Evolutionary conservation across 2,329 filamentous ascomycete genomes (phyloP).

Genomic region (Neopestalotiopsis clavispora): DNA sequence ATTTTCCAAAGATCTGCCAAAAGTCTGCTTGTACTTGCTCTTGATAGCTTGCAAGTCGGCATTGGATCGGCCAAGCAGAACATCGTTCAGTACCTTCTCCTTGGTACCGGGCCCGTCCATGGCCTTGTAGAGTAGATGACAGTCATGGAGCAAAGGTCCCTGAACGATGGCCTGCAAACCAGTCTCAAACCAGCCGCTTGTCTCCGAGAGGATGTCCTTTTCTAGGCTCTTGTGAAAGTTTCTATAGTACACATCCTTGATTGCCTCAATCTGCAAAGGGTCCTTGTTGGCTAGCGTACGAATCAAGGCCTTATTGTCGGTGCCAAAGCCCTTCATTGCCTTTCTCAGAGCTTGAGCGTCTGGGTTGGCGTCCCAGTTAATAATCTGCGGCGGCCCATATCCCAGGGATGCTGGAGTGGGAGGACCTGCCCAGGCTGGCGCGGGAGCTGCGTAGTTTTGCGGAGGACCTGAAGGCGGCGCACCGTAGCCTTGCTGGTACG

Average conservation of each 20-base stretch:
- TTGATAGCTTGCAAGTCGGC: slow-evolving; percentile 91
- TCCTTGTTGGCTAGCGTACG: slow-evolving; percentile 73
- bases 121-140: slow-evolving; percentile 70
- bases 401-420: slow-evolving; percentile 73
- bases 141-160: slow-evolving; percentile 81
- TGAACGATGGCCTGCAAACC: slow-evolving; percentile 76
- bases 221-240: slow-evolving; percentile 71
- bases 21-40: slow-evolving; percentile 71
- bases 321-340: slow-evolving; percentile 95
- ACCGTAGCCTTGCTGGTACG: slow-evolving; percentile 14
- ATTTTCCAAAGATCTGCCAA: slow-evolving; percentile 68
- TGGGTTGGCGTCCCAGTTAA: slow-evolving; percentile 68
- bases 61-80: slow-evolving; percentile 82
- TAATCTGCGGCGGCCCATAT: slow-evolving; percentile 74
- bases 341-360: slow-evolving; percentile 75
- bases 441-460: slow-evolving; percentile 38
- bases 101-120: slow-evolving; percentile 86
- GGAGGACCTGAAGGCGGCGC: slow-evolving; percentile 39
- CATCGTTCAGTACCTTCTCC: slow-evolving; percentile 83
- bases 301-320: slow-evolving; percentile 81
- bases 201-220: slow-evolving; percentile 79
- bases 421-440: slow-evolving; percentile 37
- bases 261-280: slow-evolving; percentile 74
- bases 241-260: slow-evolving; percentile 70
- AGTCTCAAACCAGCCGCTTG: slow-evolving; percentile 74